Conservation (phyloP, 1,284 basidiomycete species). For the Ceratobasidium sp. region DNA sequence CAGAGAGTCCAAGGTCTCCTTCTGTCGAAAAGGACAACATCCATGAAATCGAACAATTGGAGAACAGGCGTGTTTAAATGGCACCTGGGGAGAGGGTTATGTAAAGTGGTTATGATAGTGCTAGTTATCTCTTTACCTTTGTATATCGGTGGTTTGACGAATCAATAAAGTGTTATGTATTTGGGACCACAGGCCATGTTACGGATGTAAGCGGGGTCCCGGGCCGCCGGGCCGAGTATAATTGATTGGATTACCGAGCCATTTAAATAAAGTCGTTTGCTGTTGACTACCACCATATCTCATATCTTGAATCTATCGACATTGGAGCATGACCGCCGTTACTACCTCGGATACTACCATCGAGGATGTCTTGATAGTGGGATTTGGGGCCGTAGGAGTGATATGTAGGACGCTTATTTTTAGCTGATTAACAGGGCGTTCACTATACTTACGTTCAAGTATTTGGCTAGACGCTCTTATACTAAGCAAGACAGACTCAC, state of each 20-base stretch:
- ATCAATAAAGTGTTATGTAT: background rate
- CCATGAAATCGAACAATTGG: slow-evolving; percentile 39
- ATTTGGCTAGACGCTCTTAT: slow-evolving; percentile 69
- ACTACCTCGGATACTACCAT: background rate
- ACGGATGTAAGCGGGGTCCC: background rate
- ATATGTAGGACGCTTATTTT: slow-evolving; percentile 57
- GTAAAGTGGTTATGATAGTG: background rate
- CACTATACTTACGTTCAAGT: background rate
- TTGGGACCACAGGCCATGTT: too few relatives aligned
- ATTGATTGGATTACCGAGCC: background rate
- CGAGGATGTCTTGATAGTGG: slow-evolving; percentile 62
- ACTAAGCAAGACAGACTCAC: slow-evolving; percentile 72
- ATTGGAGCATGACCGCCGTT: background rate
- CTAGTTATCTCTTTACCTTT: background rate
- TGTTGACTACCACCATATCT: background rate
- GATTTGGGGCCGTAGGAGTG: slow-evolving; percentile 65
- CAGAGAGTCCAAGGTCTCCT: slow-evolving; percentile 28
- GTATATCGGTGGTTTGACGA: slow-evolving; percentile 4
- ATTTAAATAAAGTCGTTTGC: background rate
- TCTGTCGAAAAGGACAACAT: slow-evolving; percentile 39
- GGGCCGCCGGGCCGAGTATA: background rate
- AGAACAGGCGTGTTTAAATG: slow-evolving; percentile 16
- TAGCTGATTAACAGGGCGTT: background rate
- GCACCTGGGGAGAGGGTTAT: background rate
- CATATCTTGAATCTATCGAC: too few relatives aligned